phyloP scores from a whole-genome alignment of 1,139 yeast species.

The Saccharomyces hybrid region DNA sequence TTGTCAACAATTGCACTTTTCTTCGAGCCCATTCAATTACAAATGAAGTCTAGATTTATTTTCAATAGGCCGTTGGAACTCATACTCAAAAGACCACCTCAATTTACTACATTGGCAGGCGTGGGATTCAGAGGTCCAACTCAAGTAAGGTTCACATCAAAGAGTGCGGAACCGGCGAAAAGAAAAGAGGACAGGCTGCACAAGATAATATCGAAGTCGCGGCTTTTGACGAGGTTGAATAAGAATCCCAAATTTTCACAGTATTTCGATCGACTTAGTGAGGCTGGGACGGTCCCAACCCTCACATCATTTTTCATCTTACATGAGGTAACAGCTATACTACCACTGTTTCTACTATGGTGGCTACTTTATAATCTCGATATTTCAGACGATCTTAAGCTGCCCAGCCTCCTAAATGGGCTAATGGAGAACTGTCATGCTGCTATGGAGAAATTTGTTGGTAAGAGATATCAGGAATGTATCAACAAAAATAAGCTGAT shows the following conservation, averaged over 20 bases:
- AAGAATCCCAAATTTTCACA: slow-evolving; percentile 18
- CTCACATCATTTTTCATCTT: slow-evolving; percentile 66
- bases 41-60: background rate
- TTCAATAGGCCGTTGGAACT: background rate
- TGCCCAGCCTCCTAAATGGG: slow-evolving; percentile 18
- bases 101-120: background rate
- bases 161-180: background rate
- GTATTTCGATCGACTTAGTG: slow-evolving; percentile 23
- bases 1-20: background rate
- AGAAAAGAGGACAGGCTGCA: slow-evolving; percentile 16
- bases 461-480: slow-evolving; percentile 19
- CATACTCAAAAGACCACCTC: background rate
- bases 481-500: slow-evolving; percentile 36
- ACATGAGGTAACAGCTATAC: slow-evolving; percentile 79
- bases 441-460: slow-evolving; percentile 28
- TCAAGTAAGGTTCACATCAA: background rate
- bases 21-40: background rate
- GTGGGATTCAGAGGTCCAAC: background rate
- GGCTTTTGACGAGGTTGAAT: slow-evolving; percentile 19
- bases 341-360: slow-evolving; percentile 76
- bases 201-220: slow-evolving; percentile 21
- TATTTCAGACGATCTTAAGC: slow-evolving; percentile 33
- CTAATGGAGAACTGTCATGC: slow-evolving; percentile 20
- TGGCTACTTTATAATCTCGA: slow-evolving; percentile 55
- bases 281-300: slow-evolving; percentile 57